phyloP scores from a whole-genome alignment of 2,329 filamentous ascomycete genomes.

The Alternaria sp. region DNA sequence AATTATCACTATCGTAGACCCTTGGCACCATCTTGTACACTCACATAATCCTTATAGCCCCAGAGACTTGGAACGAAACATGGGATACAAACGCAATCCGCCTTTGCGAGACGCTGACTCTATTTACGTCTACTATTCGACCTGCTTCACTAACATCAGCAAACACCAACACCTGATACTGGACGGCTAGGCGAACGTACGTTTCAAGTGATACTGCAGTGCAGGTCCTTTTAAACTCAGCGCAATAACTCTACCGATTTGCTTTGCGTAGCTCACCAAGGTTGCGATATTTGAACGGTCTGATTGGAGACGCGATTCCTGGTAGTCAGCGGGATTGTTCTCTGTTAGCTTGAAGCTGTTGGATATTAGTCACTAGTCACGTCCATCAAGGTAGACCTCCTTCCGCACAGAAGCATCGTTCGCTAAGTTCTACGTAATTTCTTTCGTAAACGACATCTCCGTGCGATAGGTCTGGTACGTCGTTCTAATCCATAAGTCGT shows the following conservation, averaged over 20 bases:
- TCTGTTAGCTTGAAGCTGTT: neutral
- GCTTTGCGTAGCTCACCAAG: neutral
- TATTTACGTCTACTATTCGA: neutral
- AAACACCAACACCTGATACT: slow-evolving; percentile 2
- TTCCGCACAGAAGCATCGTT: neutral
- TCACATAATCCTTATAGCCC: neutral
- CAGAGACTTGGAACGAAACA: neutral
- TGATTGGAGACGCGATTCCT: neutral
- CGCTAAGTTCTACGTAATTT: neutral
- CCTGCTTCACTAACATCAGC: neutral
- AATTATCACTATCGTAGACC: neutral
- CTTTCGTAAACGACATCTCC: neutral
- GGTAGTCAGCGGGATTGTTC: neutral
- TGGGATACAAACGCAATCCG: neutral
- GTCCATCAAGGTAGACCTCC: neutral
- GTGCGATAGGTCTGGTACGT: neutral
- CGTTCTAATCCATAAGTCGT: neutral
- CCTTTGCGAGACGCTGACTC: neutral
- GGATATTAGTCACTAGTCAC: neutral
- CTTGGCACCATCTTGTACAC: neutral
- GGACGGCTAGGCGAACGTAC: neutral
- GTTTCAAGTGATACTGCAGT: neutral
- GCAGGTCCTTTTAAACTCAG: neutral
- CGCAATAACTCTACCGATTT: neutral
- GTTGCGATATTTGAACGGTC: fast-evolving